Percentiles rank a stretch among this genome's conserved stretches.
Conservation (phyloP, 192 early-diverging fungal genomes). For the Phlyctochytrium bullatum region DNA sequence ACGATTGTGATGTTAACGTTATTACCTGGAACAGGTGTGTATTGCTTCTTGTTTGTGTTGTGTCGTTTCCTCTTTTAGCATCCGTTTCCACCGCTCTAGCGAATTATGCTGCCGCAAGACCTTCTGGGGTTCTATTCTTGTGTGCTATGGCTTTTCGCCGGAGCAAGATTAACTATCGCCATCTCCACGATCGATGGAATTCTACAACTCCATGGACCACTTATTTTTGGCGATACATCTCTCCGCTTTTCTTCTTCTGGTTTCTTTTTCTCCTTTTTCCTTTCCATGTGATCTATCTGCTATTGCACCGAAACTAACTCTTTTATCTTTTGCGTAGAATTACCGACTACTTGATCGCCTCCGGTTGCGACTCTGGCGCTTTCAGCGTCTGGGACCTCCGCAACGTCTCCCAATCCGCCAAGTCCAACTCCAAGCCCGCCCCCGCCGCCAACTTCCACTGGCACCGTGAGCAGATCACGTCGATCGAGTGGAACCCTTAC, state of each 20-base stretch:
- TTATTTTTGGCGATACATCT: constrained; percentile 33
- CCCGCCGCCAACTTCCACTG: constrained; percentile 93
- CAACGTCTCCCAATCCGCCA: constrained; percentile 35
- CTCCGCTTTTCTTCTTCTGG: constrained; percentile 1
- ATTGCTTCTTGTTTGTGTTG: neutral
- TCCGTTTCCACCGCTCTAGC: constrained; percentile 8
- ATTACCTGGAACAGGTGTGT: constrained; percentile 88
- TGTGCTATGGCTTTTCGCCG: constrained; percentile 33
- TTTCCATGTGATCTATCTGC: too few relatives aligned
- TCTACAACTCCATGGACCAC: constrained; percentile 25
- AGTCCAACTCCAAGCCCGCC: constrained; percentile 32
- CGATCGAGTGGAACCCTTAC: constrained; percentile 94
- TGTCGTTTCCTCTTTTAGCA: neutral
- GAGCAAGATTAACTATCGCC: constrained; percentile 28
- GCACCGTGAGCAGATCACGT: constrained; percentile 89
- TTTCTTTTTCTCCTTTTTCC: constrained; percentile 14
- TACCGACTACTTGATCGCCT: constrained; percentile 82
- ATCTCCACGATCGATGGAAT: constrained; percentile 32
- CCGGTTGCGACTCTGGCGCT: constrained; percentile 87
- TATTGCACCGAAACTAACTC: constrained; percentile 5
- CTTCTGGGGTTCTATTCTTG: constrained; percentile 10
- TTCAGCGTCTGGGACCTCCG: constrained; percentile 97
- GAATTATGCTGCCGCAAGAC: constrained; percentile 16
- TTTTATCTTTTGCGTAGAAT: constrained; percentile 38
- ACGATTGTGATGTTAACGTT: constrained; percentile 91